Evolutionary conservation across 108 stramenopile genomes (phyloP), one percentile per base, ranked within the genome.

Genomic region (Epipyxis sp.): DNA sequence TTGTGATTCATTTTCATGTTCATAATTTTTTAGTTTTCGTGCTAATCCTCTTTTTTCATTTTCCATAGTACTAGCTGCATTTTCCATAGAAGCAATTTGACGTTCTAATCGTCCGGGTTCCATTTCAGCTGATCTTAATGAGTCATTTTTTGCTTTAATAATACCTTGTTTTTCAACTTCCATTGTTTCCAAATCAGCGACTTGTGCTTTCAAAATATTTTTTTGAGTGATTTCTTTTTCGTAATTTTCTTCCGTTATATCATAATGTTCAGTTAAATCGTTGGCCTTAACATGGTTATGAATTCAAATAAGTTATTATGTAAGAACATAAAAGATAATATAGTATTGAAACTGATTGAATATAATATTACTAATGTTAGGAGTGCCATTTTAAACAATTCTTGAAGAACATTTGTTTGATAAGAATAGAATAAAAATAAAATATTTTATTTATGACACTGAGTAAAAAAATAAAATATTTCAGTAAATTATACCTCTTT

Each of bases 321-420:
- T n/a, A n/a, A n/a, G n/a, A n/a, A n/a, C n/a, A n/a, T n/a, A n/a
- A n/a, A n/a, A n/a, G n/a, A n/a, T n/a, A n/a, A n/a, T n/a, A n/a
- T n/a, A n/a, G n/a, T n/a, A n/a, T n/a, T n/a, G n/a, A n/a, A n/a
- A n/a, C n/a, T n/a, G n/a, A n/a, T n/a, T n/a, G 13, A 69, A 6
- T 20, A 46, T 29, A 35, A 6, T 27, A 20, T 29, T 35, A 30
- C 1, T 13, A 6, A 13, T 1, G 6, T 35, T 68, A 65, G n/a
- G 1, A 16, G 42, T 69, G 6, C 44, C 42, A 80, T 76, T 69
- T 57, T 79, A 39, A 77, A 69, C 30, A 40, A 27, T 1, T 76
- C 29, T 0, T 76, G 27, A 1, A 81, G 81, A 76, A 59, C 76
- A 81, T 81, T 27, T 76, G 61, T 77, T 80, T 35, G 1, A 57